phyloP scores from a whole-genome alignment of 495 filamentous ascomycete genomes.

The Ascobolus immersus region DNA sequence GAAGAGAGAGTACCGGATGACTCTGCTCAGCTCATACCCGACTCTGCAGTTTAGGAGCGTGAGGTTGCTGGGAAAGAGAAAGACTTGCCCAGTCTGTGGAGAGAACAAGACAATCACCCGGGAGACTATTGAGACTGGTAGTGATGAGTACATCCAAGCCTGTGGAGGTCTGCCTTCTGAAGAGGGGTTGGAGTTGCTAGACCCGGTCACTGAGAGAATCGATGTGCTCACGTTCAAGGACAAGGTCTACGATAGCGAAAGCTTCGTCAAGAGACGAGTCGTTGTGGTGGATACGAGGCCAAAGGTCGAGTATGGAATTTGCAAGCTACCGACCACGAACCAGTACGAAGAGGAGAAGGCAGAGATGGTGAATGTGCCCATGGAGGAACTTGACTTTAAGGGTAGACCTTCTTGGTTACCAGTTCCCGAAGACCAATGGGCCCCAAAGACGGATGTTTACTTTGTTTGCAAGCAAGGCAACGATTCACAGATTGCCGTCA shows the following conservation, averaged over 20 bases:
- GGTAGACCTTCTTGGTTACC: slow-evolving; percentile 8
- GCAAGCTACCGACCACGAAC: too few species aligned
- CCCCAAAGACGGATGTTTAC: slow-evolving; percentile 33
- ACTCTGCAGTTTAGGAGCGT: slow-evolving; percentile 41
- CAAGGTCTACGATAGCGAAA: too few species aligned
- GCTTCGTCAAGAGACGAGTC: too few species aligned
- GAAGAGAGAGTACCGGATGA: slow-evolving; percentile 18
- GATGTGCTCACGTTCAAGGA: too few species aligned
- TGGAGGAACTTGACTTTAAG: too few species aligned
- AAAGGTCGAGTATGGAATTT: too few species aligned
- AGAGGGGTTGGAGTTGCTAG: too few species aligned
- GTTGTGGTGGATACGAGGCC: too few species aligned
- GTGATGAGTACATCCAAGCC: slow-evolving; percentile 52
- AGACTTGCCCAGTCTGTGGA: slow-evolving; percentile 44
- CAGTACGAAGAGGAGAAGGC: too few species aligned
- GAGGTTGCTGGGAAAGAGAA: slow-evolving; percentile 37
- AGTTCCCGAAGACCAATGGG: slow-evolving; percentile 39
- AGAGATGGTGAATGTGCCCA: slow-evolving; percentile 25
- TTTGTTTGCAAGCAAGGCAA: slow-evolving; percentile 70
- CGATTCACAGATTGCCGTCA: slow-evolving; percentile 61
- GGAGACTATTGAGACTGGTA: slow-evolving; percentile 33
- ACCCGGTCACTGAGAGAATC: too few species aligned
- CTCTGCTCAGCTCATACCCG: slow-evolving; percentile 18
- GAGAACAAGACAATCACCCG: slow-evolving; percentile 31
- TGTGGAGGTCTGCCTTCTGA: too few species aligned